Evolutionary conservation across 108 stramenopile species (phyloP), one percentile per base, ranked within the genome.

Genomic region (Nitzschia sp.): DNA sequence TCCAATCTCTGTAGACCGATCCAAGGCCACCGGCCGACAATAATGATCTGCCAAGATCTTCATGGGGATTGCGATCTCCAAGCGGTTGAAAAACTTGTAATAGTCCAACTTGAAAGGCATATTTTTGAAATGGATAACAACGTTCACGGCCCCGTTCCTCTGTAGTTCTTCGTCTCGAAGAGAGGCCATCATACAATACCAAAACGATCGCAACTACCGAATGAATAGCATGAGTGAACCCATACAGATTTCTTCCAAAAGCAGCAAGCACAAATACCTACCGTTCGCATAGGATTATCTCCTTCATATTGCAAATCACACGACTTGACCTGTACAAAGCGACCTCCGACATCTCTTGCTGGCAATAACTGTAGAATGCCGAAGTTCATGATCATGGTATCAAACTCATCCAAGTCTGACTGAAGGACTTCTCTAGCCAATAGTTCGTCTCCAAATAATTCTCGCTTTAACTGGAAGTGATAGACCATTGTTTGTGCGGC

Each of bases 381-480:
- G 3, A 37, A 11, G 21, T 12, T 11, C 14, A 67, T 9, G 2
- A 43, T 1, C 10, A 40, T 39, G 17, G 14, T 11, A 42, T 54
- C 54, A 19, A 17, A 14, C 8, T 43, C 11, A 6, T 19, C 29
- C 43, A 70, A 25, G 17, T 70, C 69, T 1, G 46, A 48, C 6
- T 51, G 50, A 1, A 11, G 10, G 0, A 70, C 41, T 15, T 39
- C 43, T 17, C 54, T 48, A 3, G 69, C 46, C 7, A 70, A 29
- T 2, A 51, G 8, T 20, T 70, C 69, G 15, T 38, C 44, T 19
- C 81, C 81, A 67, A 79, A 82, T 20, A 79, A 58, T 53, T 76
- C 61, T 11, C 69, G 57, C 21, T 71, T 62, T 41, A 60, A 21
- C 46, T 82, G 77, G 24, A 79, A 76, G 43, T 74, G 58, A 7